A percentile compares a stretch with the other conserved stretches of the same genome.
Evolutionary conservation across 371 early-diverging fungal genomes (phyloP).

Genomic region (Conidiobolus incongruus): DNA sequence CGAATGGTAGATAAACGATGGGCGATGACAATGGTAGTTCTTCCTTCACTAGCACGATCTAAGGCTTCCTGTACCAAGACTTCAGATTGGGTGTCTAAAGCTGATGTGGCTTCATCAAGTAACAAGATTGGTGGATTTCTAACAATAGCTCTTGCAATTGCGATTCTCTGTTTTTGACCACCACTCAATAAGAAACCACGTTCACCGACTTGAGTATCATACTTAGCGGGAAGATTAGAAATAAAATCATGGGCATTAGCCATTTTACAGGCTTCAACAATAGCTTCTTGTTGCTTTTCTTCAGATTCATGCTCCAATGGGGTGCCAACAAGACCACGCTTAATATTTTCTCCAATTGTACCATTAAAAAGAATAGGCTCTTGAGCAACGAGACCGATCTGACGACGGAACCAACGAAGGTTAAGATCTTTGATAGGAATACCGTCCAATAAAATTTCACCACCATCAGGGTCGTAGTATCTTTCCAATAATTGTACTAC

Average conservation of each 20-base stretch:
- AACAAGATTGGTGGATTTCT: constrained; percentile 37
- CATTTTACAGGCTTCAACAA: constrained; percentile 27
- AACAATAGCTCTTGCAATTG: constrained; percentile 58
- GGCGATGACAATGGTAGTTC: constrained; percentile 85
- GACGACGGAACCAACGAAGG: constrained; percentile 25
- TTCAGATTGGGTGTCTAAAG: constrained; percentile 34
- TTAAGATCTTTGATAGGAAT: constrained; percentile 21
- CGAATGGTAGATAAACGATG: constrained; percentile 64
- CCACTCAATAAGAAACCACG: constrained; percentile 23
- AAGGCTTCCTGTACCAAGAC: constrained; percentile 51
- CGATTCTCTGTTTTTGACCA: constrained; percentile 34
- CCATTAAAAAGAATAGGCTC: constrained; percentile 34
- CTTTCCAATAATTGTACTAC: constrained; percentile 34
- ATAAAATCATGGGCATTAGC: constrained; percentile 61
- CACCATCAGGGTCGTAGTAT: constrained; percentile 33
- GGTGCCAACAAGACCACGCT: constrained; percentile 24
- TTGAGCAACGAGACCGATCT: constrained; percentile 53
- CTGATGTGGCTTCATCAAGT: constrained; percentile 38
- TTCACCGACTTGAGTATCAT: constrained; percentile 45
- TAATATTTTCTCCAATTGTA: constrained; percentile 55
- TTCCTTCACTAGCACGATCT: constrained; percentile 42
- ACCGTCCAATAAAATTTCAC: constrained; percentile 31
- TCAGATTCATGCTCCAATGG: constrained; percentile 7
- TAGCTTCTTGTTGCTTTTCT: constrained; percentile 8
- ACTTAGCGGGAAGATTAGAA: constrained; percentile 36